phyloP scores from a whole-genome alignment of 768 basidiomycete genomes.

The Lyophyllum shimeji region DNA sequence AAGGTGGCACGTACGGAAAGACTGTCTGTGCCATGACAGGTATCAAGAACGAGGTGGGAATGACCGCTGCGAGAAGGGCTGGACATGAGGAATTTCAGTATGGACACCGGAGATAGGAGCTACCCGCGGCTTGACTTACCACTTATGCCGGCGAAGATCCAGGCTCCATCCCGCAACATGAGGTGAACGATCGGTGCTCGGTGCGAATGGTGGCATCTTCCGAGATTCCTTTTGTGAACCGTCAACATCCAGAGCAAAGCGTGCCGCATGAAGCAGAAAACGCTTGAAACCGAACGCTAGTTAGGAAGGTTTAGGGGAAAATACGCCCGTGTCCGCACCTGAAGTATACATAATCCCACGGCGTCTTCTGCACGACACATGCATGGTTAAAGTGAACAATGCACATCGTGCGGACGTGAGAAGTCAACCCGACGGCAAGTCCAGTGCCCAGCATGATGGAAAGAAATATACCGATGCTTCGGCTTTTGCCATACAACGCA shows the following conservation, averaged over 20 bases:
- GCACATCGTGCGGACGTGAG: not conserved
- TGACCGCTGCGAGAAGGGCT: constrained; percentile 1
- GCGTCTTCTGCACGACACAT: not conserved
- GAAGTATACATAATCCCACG: constrained; percentile 7
- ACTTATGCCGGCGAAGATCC: not conserved
- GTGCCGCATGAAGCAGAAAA: not conserved
- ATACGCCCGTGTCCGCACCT: not conserved
- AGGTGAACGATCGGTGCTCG: not conserved
- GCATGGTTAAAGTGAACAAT: not conserved
- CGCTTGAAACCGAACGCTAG: not conserved
- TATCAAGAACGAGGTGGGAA: not conserved
- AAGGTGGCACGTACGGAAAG: not conserved
- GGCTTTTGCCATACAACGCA: constrained; percentile 11
- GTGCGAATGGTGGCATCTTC: not conserved
- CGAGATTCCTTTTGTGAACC: not conserved
- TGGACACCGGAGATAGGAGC: not conserved
- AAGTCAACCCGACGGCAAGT: not conserved
- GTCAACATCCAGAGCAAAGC: not conserved
- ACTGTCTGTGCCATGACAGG: not conserved
- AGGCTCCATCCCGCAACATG: not conserved
- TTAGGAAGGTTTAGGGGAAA: too few relatives aligned
- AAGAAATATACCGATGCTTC: constrained; percentile 5
- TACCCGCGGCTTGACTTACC: not conserved
- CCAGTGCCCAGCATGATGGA: not conserved
- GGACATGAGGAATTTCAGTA: not conserved